Evolutionary conservation across 768 basidiomycete genomes (phyloP).

Genomic region (Polyporus arcularius): DNA sequence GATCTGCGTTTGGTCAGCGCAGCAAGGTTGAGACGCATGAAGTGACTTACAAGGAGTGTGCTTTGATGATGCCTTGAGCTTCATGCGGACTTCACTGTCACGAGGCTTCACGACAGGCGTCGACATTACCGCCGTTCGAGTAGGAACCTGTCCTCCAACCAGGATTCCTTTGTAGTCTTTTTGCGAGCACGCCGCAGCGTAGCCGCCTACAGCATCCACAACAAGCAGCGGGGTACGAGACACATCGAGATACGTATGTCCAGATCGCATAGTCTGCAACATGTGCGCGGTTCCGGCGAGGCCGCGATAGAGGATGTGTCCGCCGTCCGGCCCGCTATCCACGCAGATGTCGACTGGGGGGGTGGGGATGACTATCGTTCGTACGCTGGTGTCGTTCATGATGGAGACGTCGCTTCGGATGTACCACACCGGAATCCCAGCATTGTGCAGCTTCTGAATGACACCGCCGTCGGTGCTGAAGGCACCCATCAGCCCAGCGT

Average conservation of each 20-base stretch:
- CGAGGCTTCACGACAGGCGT: no score
- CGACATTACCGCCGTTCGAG: no score
- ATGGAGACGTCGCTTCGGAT: neutral
- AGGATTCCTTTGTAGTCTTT: neutral
- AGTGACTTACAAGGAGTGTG: neutral
- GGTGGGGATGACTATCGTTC: neutral
- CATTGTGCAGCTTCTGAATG: neutral
- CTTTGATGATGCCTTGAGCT: neutral
- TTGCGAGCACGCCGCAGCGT: neutral
- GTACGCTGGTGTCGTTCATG: neutral
- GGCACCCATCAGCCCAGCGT: neutral
- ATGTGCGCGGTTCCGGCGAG: neutral
- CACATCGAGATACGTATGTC: neutral
- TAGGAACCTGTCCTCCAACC: neutral
- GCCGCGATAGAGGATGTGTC: neutral
- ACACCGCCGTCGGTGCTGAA: neutral
- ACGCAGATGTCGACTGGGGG: neutral
- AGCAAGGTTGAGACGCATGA: neutral
- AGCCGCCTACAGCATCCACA: neutral
- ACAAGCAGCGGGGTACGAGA: neutral
- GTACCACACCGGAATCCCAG: conserved; percentile 2
- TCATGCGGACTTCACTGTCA: no score
- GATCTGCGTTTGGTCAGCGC: neutral
- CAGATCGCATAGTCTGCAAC: neutral
- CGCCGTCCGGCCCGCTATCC: neutral